These are phyloP conservation scores for Cocos nucifera DNA, from an alignment of 176 grass and related monocot genomes.

Conservation along the genomic window DNA sequence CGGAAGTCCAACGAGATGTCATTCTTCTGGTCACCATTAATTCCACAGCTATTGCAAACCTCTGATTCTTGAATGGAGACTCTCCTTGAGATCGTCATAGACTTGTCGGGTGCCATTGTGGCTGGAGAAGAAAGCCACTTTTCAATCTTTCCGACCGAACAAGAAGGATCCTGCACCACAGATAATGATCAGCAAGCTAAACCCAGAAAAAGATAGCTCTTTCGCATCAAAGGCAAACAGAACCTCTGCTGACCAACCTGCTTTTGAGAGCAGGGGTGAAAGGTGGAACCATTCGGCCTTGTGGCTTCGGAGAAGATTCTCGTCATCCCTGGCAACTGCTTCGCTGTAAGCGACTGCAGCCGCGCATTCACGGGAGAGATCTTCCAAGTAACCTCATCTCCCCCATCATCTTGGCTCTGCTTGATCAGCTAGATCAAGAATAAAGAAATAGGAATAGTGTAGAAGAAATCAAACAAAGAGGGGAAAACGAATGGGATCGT, in stretches of 20 bases:
- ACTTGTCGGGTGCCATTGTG: not conserved
- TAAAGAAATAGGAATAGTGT: too few species aligned
- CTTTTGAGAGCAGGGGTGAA: conserved; percentile 56
- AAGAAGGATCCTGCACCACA: conserved; percentile 29
- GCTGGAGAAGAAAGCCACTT: conserved; percentile 52
- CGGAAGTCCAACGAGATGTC: conserved; percentile 31
- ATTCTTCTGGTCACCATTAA: conserved; percentile 19
- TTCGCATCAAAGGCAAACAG: not conserved
- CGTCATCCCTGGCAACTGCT: conserved; percentile 32
- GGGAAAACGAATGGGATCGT: not conserved
- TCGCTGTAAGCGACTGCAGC: conserved; percentile 37
- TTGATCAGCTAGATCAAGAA: conserved; percentile 54
- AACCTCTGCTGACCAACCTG: conserved; percentile 25
- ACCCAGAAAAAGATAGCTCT: not conserved
- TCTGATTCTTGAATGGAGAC: conserved; percentile 10
- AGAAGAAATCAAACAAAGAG: not conserved
- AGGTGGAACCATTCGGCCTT: conserved; percentile 16
- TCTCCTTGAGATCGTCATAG: conserved; percentile 24
- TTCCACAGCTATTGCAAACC: conserved; percentile 13
- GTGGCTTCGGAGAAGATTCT: conserved; percentile 15
- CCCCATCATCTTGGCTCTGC: conserved; percentile 87
- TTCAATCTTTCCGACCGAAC: conserved; percentile 44
- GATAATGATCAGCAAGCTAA: not conserved
- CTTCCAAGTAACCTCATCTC: conserved; percentile 76
- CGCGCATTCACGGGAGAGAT: conserved; percentile 85